A percentile compares a stretch with the other conserved stretches of the same genome.
phyloP scores from a whole-genome alignment of 768 basidiomycete genomes.

The Kwoniella dendrophila region DNA sequence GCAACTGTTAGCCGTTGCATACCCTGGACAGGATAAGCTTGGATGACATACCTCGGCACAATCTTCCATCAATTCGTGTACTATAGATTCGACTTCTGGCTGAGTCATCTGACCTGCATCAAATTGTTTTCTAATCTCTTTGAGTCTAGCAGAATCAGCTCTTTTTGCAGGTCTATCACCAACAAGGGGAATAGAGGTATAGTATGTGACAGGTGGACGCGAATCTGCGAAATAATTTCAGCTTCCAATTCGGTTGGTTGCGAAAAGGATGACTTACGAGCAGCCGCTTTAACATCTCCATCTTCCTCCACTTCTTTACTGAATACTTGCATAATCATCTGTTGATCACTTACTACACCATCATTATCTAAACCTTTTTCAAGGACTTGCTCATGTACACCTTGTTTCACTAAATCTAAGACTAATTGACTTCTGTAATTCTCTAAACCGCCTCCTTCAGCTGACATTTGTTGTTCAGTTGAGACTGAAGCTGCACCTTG shows the following conservation, averaged over 20 bases:
- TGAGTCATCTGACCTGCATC: constrained; percentile 81
- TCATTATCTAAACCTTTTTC: constrained; percentile 58
- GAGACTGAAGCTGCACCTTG: constrained; percentile 91
- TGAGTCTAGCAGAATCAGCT: constrained; percentile 90
- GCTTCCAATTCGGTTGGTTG: not conserved
- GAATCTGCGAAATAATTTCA: constrained; percentile 65
- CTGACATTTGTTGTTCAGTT: constrained; percentile 88
- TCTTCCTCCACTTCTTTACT: constrained; percentile 78
- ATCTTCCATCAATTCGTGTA: constrained; percentile 88
- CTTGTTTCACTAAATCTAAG: constrained; percentile 51
- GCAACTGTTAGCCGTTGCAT: not conserved
- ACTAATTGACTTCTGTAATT: constrained; percentile 88
- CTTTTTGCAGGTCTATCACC: constrained; percentile 81
- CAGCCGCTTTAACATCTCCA: constrained; percentile 77
- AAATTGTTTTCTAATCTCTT: constrained; percentile 89
- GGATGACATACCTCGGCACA: constrained; percentile 80
- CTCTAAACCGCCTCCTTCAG: constrained; percentile 72
- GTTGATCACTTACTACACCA: constrained; percentile 77
- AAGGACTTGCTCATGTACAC: constrained; percentile 52
- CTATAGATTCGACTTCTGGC: constrained; percentile 90
- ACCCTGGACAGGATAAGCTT: no score
- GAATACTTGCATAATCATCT: constrained; percentile 94
- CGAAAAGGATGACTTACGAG: constrained; percentile 64
- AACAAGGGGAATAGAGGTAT: constrained; percentile 88
- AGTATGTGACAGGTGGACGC: constrained; percentile 91